phyloP scores from a whole-genome alignment of 192 early-diverging fungal species.

The Backusella tuberculispora region DNA sequence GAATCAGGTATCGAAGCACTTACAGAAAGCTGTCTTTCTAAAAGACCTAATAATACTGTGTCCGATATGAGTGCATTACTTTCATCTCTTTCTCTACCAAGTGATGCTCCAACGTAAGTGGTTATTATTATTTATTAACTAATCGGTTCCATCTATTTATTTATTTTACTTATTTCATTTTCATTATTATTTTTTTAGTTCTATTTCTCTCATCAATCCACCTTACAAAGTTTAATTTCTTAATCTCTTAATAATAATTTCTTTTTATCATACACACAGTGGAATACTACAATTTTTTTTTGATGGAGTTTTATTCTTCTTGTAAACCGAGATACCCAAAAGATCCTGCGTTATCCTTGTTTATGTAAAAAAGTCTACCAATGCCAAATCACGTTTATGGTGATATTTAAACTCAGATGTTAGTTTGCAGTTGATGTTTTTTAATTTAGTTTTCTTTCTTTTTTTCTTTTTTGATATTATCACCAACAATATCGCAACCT shows the following conservation, averaged over 20 bases:
- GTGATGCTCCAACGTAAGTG: neutral
- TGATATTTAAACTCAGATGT: too few species aligned
- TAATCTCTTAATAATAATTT: neutral
- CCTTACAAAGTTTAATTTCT: conserved; percentile 16
- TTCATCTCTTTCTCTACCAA: conserved; percentile 1
- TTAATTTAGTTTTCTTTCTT: too few species aligned
- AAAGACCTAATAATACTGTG: conserved; percentile 5
- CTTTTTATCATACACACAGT: neutral
- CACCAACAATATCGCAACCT: too few species aligned
- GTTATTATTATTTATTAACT: neutral
- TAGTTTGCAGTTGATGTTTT: too few species aligned
- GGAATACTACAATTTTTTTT: too few species aligned
- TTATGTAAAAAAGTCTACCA: too few species aligned
- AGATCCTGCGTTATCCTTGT: too few species aligned
- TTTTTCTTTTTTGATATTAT: too few species aligned
- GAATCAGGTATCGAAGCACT: conserved; percentile 2
- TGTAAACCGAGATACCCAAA: too few species aligned
- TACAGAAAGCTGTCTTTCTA: conserved; percentile 1
- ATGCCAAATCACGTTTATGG: too few species aligned
- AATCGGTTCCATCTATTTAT: neutral
- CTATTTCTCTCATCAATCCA: conserved; percentile 19
- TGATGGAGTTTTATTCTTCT: too few species aligned
- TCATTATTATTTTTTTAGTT: neutral
- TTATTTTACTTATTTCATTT: neutral
- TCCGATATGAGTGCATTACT: conserved; percentile 10